Conservation (phyloP, 306 rosid genomes). For the apple (Malus domestica) region DNA sequence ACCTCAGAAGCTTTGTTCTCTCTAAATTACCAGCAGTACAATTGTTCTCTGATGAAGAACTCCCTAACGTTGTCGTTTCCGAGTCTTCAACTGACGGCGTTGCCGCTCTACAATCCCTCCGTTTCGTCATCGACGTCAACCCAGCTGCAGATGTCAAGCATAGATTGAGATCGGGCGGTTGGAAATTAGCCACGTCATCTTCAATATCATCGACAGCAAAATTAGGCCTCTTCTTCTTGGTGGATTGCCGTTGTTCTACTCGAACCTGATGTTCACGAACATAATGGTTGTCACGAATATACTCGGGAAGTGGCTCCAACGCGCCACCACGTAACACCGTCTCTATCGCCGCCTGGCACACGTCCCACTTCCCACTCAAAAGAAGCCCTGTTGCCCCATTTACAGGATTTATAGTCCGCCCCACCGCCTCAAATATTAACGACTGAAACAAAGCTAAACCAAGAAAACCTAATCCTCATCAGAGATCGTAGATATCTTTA, state of each 20-base stretch:
- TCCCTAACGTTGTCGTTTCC: constrained; percentile 32
- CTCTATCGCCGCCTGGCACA: constrained; percentile 65
- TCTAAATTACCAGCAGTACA: constrained; percentile 2
- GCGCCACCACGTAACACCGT: constrained; percentile 46
- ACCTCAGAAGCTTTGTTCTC: constrained; percentile 32
- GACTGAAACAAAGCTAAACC: constrained; percentile 69
- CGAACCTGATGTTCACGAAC: background rate
- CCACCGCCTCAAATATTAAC: constrained; percentile 72
- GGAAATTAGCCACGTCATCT: background rate
- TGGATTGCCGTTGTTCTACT: background rate
- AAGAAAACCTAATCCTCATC: background rate
- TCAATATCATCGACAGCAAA: background rate
- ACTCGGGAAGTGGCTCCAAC: constrained; percentile 36
- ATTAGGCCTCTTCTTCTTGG: constrained; percentile 2
- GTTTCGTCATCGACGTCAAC: constrained; percentile 18
- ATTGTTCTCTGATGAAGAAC: constrained; percentile 1
- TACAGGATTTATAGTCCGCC: constrained; percentile 74
- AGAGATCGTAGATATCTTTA: background rate
- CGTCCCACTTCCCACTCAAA: constrained; percentile 68
- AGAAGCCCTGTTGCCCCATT: constrained; percentile 76
- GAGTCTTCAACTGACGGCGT: constrained; percentile 19
- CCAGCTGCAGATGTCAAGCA: constrained; percentile 7
- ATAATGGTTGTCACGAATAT: background rate
- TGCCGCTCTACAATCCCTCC: constrained; percentile 2
- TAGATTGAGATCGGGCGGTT: constrained; percentile 21